These are phyloP conservation scores for Nicotiana otophora DNA, from an alignment of 257 asterid genomes.

Conservation along the genomic window DNA sequence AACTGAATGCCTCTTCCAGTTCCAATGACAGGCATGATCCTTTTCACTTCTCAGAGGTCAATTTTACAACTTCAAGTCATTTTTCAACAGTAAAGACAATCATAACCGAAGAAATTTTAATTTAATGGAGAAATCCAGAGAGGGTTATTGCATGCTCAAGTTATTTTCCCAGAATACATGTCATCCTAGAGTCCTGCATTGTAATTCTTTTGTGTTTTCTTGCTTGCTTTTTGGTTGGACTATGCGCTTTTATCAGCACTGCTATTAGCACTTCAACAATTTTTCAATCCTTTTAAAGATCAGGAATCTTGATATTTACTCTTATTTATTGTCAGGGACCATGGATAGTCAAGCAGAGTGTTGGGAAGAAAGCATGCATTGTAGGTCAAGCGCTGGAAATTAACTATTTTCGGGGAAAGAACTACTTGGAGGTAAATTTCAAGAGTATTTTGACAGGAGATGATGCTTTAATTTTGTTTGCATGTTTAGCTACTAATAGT, in stretches of 20 bases:
- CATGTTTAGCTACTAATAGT: not conserved
- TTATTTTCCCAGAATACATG: not conserved
- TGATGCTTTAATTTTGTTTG: not conserved
- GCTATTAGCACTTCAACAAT: not conserved
- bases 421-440: conserved; percentile 86
- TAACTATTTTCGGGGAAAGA: conserved; percentile 75
- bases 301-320: not conserved
- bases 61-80: not conserved
- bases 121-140: not conserved
- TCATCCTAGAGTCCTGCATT: not conserved
- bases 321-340: conserved; percentile 62
- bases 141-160: not conserved
- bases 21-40: not conserved
- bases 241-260: not conserved
- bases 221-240: not conserved
- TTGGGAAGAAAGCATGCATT: conserved; percentile 83
- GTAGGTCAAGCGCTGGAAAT: conserved; percentile 78
- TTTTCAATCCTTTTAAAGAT: not conserved
- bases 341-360: conserved; percentile 96
- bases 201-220: not conserved
- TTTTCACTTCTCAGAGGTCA: not conserved
- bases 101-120: not conserved
- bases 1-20: not conserved
- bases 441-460: not conserved
- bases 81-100: no score